phyloP scores from a whole-genome alignment of 352 stramenopile species.

The Plasmopara viticola region DNA sequence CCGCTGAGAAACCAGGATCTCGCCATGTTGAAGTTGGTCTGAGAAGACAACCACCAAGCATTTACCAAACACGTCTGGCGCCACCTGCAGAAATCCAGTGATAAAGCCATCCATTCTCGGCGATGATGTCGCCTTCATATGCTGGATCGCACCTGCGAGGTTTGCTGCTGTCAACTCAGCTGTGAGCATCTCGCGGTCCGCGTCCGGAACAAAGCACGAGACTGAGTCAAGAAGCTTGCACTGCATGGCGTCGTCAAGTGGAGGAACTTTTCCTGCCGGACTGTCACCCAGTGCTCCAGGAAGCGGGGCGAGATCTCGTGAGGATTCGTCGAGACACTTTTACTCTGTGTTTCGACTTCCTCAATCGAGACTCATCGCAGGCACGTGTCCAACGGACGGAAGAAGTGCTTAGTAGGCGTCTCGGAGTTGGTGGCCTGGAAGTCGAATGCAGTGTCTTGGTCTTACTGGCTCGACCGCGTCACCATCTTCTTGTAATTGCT shows the following conservation, averaged over 20 bases:
- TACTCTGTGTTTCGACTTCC: background rate
- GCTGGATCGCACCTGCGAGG: background rate
- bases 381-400: background rate
- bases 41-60: background rate
- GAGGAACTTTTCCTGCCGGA: no score
- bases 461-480: background rate
- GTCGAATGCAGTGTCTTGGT: background rate
- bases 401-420: no score
- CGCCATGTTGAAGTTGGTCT: background rate
- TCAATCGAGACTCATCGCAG: background rate
- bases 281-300: background rate
- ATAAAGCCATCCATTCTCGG: no score
- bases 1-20: background rate
- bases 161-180: background rate
- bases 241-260: background rate
- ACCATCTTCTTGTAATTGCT: slow-evolving; percentile 1
- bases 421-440: background rate
- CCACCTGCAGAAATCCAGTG: background rate
- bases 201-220: background rate
- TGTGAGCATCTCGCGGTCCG: background rate
- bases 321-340: slow-evolving; percentile 1
- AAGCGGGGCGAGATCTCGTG: background rate
- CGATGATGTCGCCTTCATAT: background rate
- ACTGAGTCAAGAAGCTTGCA: background rate
- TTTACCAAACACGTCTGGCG: background rate